Base-by-base conservation (phyloP, 345 rosid genomes). In the Euclidium syriacum region DNA sequence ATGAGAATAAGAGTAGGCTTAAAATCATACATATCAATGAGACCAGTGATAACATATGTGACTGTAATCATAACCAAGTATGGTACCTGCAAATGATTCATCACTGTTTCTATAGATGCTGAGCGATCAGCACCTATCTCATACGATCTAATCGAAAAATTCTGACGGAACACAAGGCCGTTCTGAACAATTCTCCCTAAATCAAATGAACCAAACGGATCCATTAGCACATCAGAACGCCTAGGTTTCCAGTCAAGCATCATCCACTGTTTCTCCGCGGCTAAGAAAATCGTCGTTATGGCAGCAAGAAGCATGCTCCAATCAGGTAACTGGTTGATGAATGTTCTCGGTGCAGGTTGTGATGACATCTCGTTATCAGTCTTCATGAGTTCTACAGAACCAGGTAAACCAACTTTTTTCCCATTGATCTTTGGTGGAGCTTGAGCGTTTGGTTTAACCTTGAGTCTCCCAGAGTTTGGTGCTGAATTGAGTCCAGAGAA, bases 251-350 rank as follows among this genome's bases (percentile, higher is more conserved):
- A 90, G 56, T 94, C 99, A 52, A 94, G 97, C 97, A 90, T 94
- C 95, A 81, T 94, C 96, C 97, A 94, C 75, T 94, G 99, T 75
- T 94, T 94, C 82, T 94, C 99, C 2, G 99, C 99, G 0, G 99
- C 99, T 81, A 94, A 73, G 73, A 94, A 94, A 58, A 94, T 72
- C 0, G 99, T 94, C 3, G 99, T 94, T 0, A 94, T 90, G 26
- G 99, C 99, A 64, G 99, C 99, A 33, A 90, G 95, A 73, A 94
- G 96, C 97, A 94, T 90, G 68, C 99, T 90, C 99, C 99, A 94
- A 41, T 94, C 99, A 62, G 99, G 99, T 64, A 94, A 18, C 73
- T 86, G 95, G 73, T 94, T 94, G 47, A 90, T 90, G 75, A 90
- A 86, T 0, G 99, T 94, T 70, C 99, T 80, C 0, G 99, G 97